Evolutionary conservation across 495 filamentous ascomycete genomes (phyloP), one percentile per base, ranked within the genome.

Genomic region (Aspergillus coremiiformis): DNA sequence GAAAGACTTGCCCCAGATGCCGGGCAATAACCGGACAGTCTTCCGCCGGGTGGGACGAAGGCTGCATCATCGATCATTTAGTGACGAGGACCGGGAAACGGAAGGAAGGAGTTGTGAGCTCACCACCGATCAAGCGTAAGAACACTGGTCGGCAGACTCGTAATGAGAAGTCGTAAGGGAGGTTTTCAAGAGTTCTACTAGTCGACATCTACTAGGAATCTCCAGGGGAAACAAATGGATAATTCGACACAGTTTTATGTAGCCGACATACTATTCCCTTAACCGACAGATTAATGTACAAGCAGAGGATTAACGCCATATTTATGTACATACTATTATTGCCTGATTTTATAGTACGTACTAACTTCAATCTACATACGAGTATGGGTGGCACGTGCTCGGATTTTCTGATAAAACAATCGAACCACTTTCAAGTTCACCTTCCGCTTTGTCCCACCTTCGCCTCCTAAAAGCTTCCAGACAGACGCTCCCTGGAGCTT

Each of bases 1-100:
- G 93, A 1, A 86, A 87, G 63, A 72, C 68, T 0, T 98, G 93
- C 70, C 78, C 78, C 4, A 76, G 87, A 47, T 98, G 93, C 62
- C 78, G 82, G 44, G 86, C 86, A 1, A 57, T 65, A 30, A 78
- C 74, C 1, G 70, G 75, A 0, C 57, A 72, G 39, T 67, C 57
- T 1, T 68, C 68, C 53, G 68, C 60, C 10, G 73, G 69, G 0
- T 78, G 76, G 76, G 67, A 68, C 0, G 55, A 74, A 3, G 75
- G 71, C 0, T 79, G 77, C 65, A 65, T 71, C 17, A 78, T 79
- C 58, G 77, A 79, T 44, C 69, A 77, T 54, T 53, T 79, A 23
- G 70, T 79, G 0, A 72, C 52, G 12, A 66, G 77, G 35, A 71
- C 69, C 4, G 74, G 74, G 9, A 67, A 65, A 44, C 62, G 69